Conservation (phyloP, 225 moss, liverwort and hornwort species). For the Anthoceros angustus region DNA sequence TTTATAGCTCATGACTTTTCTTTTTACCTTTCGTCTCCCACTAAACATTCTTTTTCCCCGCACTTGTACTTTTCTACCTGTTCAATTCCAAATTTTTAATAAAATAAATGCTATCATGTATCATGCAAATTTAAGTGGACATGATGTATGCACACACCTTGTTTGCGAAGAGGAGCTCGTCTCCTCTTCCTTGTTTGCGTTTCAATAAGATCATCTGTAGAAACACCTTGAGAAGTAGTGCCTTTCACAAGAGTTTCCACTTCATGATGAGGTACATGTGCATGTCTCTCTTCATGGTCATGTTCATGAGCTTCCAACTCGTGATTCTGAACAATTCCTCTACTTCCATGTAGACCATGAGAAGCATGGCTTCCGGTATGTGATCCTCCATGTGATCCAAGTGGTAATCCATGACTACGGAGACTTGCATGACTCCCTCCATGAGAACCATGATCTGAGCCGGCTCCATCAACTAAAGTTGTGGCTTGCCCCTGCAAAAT, state of each 20-base stretch:
- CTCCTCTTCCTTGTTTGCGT: background rate
- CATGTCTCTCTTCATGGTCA: background rate
- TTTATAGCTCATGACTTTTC: background rate
- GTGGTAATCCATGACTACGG: background rate
- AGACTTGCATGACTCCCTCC: background rate
- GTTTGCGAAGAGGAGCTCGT: background rate
- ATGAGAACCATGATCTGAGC: background rate
- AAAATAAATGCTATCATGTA: too few species aligned
- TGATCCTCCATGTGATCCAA: background rate
- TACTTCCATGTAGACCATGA: background rate
- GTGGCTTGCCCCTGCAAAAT: background rate
- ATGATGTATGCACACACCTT: background rate
- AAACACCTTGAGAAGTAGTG: background rate
- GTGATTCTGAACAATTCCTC: background rate
- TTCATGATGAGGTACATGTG: background rate
- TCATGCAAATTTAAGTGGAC: background rate
- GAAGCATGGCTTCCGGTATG: background rate
- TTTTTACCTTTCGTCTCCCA: background rate
- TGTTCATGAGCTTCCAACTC: background rate
- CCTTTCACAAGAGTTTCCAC: background rate
- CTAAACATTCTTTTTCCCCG: background rate
- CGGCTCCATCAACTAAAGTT: background rate
- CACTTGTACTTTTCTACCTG: background rate
- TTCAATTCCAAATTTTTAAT: too few species aligned
- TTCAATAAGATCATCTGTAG: background rate